Conservation (phyloP, 345 rosid species). For the Mallotus nudiflorus region DNA sequence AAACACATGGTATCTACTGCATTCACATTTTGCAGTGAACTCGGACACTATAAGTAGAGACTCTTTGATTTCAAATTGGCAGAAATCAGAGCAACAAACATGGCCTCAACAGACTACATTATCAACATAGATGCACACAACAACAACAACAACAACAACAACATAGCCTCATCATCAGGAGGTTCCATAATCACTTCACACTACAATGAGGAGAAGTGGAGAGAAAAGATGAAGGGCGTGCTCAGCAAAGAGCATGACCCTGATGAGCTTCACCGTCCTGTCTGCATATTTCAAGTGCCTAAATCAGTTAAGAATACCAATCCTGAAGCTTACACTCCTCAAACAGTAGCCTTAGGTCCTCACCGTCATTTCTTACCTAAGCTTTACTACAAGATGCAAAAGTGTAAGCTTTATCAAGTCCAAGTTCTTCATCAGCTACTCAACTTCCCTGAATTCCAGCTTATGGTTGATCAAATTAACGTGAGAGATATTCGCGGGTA, state of each 20-base stretch:
- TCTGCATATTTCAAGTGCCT: not conserved
- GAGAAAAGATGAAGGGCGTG: too few relatives aligned
- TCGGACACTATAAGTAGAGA: too few relatives aligned
- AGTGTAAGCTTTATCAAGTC: not conserved
- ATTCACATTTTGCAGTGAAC: too few relatives aligned
- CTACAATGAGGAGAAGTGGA: too few relatives aligned
- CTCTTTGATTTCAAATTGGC: too few relatives aligned
- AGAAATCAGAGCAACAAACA: too few relatives aligned
- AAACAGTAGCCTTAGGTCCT: constrained; percentile 1
- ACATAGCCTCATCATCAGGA: too few relatives aligned
- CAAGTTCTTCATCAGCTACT: not conserved
- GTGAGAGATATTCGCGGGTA: not conserved
- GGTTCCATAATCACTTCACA: not conserved
- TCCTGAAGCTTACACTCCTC: not conserved
- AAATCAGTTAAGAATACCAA: not conserved
- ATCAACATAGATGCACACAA: too few relatives aligned
- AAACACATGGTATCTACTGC: too few relatives aligned
- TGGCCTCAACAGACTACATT: too few relatives aligned
- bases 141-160: too few relatives aligned
- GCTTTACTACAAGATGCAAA: not conserved
- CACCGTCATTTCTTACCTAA: not conserved
- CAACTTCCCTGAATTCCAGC: not conserved
- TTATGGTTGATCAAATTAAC: not conserved
- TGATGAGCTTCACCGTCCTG: not conserved
- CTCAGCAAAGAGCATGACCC: not conserved